Conservation (phyloP, 2,329 filamentous ascomycete species). For the Raffaelea albimanens region DNA sequence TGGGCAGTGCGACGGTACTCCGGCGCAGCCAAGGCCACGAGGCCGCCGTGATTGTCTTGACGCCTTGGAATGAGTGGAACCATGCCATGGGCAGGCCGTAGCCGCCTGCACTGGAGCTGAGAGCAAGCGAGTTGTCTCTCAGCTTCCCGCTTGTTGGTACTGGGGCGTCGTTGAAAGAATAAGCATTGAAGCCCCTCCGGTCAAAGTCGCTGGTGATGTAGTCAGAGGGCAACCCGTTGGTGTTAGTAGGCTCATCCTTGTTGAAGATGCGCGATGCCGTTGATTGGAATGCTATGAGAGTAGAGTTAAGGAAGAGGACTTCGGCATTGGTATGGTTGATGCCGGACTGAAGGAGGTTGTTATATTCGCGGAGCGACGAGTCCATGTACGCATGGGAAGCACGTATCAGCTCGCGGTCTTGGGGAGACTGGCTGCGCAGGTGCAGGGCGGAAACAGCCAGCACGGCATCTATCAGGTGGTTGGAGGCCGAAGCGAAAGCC, state of each 20-base stretch:
- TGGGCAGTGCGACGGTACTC: slow-evolving; percentile 46
- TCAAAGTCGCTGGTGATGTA: background rate
- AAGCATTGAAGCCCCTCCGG: background rate
- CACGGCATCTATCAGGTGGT: slow-evolving; percentile 53
- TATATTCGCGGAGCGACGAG: slow-evolving; percentile 52
- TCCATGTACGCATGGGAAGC: slow-evolving; percentile 58
- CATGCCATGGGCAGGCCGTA: slow-evolving; percentile 53
- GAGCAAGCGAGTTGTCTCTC: slow-evolving; percentile 5
- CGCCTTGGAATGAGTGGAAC: slow-evolving; percentile 60
- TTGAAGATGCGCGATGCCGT: slow-evolving; percentile 53
- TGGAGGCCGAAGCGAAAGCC: slow-evolving; percentile 44
- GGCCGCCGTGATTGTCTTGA: slow-evolving; percentile 54
- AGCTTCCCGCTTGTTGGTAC: background rate
- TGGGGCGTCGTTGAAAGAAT: background rate
- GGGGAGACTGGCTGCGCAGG: slow-evolving; percentile 43
- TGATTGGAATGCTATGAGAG: slow-evolving; percentile 58
- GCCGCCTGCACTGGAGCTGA: slow-evolving; percentile 16
- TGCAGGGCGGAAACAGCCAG: slow-evolving; percentile 56
- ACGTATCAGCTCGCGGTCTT: slow-evolving; percentile 50
- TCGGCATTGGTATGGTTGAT: slow-evolving; percentile 52
- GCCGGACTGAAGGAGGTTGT: slow-evolving; percentile 43
- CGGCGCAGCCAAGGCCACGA: slow-evolving; percentile 56
- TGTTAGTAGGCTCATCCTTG: slow-evolving; percentile 35
- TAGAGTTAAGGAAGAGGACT: slow-evolving; percentile 51
- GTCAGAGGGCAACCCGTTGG: background rate